Evolutionary conservation across 495 filamentous ascomycete species (phyloP), one percentile per base, ranked within the genome.

Genomic region (Xylaria palmicola): DNA sequence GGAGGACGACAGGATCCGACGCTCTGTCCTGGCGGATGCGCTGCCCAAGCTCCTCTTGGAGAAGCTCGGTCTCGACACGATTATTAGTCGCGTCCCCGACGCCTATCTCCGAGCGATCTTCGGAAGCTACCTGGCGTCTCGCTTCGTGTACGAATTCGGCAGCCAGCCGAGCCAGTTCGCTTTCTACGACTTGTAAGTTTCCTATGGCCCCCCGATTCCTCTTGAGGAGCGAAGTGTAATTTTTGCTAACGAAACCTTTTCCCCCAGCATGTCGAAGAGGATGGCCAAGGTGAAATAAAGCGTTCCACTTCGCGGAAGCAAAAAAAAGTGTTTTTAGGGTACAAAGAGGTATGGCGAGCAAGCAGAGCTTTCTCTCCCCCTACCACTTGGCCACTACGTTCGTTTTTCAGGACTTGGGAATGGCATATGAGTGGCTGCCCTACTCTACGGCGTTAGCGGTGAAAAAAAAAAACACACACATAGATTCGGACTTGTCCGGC

Each of bases 151-250:
- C 74, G 83, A 94, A 72, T 91, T 90, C 73, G 94, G 94, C 71
- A 93, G 91, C 77, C 85, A 83, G 64, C 92, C 94, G 4, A 93
- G 88, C 79, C 95, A 97, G 70, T 97, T 98, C 78, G 91, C 94
- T 7, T 98, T 98, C 83, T 98, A 96, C 77, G 90, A 95, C 67
- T 98, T 98, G 92, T 96, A 81, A 85, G 90, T 87, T 65, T 24
- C 4, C 34, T n/a, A n/a, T n/a, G n/a, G n/a, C n/a, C n/a, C n/a
- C n/a, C n/a, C n/a, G n/a, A n/a, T n/a, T n/a, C n/a, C n/a, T n/a
- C n/a, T n/a, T n/a, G n/a, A n/a, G n/a, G n/a, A n/a, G n/a, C n/a
- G n/a, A n/a, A n/a, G n/a, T n/a, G n/a, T n/a, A n/a, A n/a, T n/a
- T n/a, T n/a, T n/a, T 43, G 41, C 73, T 77, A 75, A 78, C 65